Conservation (phyloP, 192 early-diverging fungal species). For the Allomyces arbusculus region DNA sequence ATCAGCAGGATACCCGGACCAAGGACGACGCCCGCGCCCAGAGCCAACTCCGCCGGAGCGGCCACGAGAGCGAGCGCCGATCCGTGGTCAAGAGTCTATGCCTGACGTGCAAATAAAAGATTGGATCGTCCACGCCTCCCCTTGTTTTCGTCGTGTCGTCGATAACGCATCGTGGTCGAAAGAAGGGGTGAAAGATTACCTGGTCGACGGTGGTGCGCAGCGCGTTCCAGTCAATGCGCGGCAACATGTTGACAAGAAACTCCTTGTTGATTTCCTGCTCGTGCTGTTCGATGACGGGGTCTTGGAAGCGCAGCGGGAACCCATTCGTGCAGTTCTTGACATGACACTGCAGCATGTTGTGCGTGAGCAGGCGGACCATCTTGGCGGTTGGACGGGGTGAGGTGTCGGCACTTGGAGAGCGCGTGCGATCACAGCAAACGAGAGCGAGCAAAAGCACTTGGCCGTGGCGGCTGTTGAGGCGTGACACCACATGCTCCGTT, state of each 20-base stretch:
- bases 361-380: constrained; percentile 69
- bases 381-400: too few species aligned
- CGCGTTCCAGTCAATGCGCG: constrained; percentile 59
- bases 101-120: constrained; percentile 11
- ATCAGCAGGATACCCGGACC: too few species aligned
- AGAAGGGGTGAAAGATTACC: constrained; percentile 14
- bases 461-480: too few species aligned
- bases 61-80: too few species aligned
- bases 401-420: too few species aligned
- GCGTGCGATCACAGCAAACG: too few species aligned
- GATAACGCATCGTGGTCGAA: not conserved
- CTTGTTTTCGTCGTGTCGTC: too few species aligned
- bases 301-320: constrained; percentile 74
- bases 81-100: constrained; percentile 6
- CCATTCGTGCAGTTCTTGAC: constrained; percentile 82
- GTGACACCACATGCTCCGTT: too few species aligned
- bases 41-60: too few species aligned
- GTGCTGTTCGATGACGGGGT: constrained; percentile 58
- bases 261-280: constrained; percentile 76
- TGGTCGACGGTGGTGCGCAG: constrained; percentile 37
- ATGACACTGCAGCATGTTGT: constrained; percentile 98
- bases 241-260: constrained; percentile 62
- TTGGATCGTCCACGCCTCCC: not conserved
- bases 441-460: too few species aligned
- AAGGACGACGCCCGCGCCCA: too few species aligned